Evolutionary conservation across 2,329 filamentous ascomycete species (phyloP), one percentile per base, ranked within the genome.

Genomic region (Verticillium nonalfalfae): DNA sequence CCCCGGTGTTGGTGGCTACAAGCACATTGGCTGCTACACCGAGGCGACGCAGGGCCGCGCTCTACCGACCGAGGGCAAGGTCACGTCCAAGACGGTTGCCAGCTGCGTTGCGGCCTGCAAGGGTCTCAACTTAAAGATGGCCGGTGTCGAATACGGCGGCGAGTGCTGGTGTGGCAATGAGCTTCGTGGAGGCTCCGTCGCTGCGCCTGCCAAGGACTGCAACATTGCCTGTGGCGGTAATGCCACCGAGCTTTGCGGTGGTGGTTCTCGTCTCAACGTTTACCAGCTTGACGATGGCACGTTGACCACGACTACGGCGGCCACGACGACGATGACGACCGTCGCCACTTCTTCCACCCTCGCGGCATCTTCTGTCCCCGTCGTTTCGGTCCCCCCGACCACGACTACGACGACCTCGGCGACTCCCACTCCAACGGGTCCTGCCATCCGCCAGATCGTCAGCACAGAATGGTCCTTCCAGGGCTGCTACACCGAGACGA

Each of bases 161-260:
- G 74, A 76, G 69, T 76, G 74, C 26, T 76, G 71, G 63, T 76
- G 74, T 5, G 74, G 72, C 1, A 70, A 73, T 57, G 26, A 31
- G 0, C 67, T 76, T 13, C 26, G 59, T 0, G 63, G 61, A 11
- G 73, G 72, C 0, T 66, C 75, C 1, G 62, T 71, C 1, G 60
- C 69, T 7, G 71, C 74, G 0, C 64, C 71, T 0, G 65, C 67
- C 1, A 55, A 64, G 1, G 71, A 76, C 1, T 76, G 74, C 26
- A 64, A 62, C 9, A 74, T 75, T 68, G 59, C 67, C 13, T 76
- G 75, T 57, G 72, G 69, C 5, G 74, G 69, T 1, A 75, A 76
- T 50, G 58, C 64, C 1, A 75, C 72, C 3, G 73, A 76, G 58
- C 69, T 66, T 33, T 77, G 75, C 18, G 75, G 75, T 59, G 75